phyloP scores from a whole-genome alignment of 2,329 filamentous ascomycete species.

The Colletotrichum sp. region DNA sequence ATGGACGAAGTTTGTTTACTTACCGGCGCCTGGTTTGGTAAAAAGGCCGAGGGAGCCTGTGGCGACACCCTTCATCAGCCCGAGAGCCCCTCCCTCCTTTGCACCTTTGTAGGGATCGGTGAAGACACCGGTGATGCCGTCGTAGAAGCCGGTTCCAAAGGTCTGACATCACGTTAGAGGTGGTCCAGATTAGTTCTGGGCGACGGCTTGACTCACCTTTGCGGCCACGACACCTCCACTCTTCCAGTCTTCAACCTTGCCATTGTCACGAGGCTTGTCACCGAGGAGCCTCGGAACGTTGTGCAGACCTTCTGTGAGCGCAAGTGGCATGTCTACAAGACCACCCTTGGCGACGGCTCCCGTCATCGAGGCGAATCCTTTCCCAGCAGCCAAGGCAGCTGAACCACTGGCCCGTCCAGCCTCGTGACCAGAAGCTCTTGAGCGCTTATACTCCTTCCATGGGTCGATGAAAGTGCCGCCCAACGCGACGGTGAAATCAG shows the following conservation, averaged over 20 bases:
- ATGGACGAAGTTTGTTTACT: neutral
- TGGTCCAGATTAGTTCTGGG: neutral
- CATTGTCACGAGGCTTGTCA: constrained; percentile 35
- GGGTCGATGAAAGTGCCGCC: constrained; percentile 20
- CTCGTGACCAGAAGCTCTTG: neutral
- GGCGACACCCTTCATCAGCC: constrained; percentile 35
- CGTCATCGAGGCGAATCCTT: constrained; percentile 28
- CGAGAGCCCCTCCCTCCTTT: constrained; percentile 33
- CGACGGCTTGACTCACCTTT: constrained; percentile 17
- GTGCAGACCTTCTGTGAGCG: constrained; percentile 37
- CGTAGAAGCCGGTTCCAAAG: constrained; percentile 30
- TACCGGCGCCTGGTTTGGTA: constrained; percentile 29
- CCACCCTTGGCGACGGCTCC: constrained; percentile 33
- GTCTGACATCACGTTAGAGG: neutral
- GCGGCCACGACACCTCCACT: constrained; percentile 34
- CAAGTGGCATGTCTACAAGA: constrained; percentile 39
- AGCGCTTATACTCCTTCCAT: constrained; percentile 14
- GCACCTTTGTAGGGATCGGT: constrained; percentile 33
- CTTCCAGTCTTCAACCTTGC: constrained; percentile 35
- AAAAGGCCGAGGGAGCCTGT: constrained; percentile 33
- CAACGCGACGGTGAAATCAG: constrained; percentile 12
- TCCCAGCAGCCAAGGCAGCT: constrained; percentile 1
- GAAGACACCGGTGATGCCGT: constrained; percentile 34
- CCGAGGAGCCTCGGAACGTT: constrained; percentile 39
- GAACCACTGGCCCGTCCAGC: neutral